These are phyloP conservation scores for Penicillium bovifimosum DNA, from an alignment of 495 filamentous ascomycete genomes.

Conservation along the genomic window DNA sequence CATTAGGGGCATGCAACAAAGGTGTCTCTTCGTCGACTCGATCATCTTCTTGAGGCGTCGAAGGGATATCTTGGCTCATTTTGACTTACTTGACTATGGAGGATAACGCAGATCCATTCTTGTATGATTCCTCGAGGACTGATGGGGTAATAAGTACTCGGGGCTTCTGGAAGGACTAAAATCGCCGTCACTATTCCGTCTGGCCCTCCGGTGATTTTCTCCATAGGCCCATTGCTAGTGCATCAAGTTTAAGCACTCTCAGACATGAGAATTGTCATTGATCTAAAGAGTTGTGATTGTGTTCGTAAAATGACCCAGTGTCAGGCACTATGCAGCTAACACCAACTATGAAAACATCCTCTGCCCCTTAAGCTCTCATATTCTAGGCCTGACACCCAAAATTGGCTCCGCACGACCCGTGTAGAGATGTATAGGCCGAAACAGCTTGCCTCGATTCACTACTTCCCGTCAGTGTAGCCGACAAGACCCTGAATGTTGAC, in stretches of 20 bases:
- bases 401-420: constrained; percentile 11
- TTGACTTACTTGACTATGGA: background rate
- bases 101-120: too few species aligned
- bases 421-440: constrained; percentile 30
- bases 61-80: background rate
- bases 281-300: too few species aligned
- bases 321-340: too few species aligned
- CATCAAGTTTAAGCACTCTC: too few species aligned
- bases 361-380: constrained; percentile 8
- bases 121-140: background rate
- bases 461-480: background rate
- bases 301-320: too few species aligned
- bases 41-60: background rate
- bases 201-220: background rate
- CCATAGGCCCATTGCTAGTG: background rate
- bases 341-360: too few species aligned
- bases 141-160: background rate
- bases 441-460: constrained; percentile 31
- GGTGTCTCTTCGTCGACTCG: constrained; percentile 17
- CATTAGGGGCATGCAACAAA: constrained; percentile 4
- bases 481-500: background rate
- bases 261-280: too few species aligned
- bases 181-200: background rate
- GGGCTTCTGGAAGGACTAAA: background rate
- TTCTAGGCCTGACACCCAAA: background rate